Evolutionary conservation across 768 basidiomycete genomes (phyloP), one percentile per base, ranked within the genome.

Genomic region (Wakefieldia striispora): DNA sequence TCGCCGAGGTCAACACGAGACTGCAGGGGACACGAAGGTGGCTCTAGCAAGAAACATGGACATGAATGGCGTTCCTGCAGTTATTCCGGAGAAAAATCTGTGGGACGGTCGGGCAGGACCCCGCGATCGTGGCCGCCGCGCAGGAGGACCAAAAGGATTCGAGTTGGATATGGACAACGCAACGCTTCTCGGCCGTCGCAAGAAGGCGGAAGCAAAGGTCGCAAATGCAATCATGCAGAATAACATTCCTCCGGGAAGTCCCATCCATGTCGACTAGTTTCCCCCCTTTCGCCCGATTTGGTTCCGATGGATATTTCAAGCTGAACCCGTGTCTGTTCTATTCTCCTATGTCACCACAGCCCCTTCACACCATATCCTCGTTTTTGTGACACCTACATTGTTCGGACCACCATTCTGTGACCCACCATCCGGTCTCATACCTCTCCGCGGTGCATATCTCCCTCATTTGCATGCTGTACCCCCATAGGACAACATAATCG

Each of bases 121-220:
- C 50, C 70, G 86, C n/a, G 87, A 88, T 67, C 74, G 65, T 6
- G 81, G 78, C 31, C 64, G 67, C 43, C 61, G 72, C 23, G 24
- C 54, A 23, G 54, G 62, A 43, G 59, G 61, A 21, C 41, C 49
- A 33, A 64, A 51, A 29, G 74, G 64, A 9, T 99, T 99, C 61
- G 91, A 97, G 64, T 78, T 99, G 49, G 88, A 93, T 63, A 70
- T 99, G 45, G 81, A 88, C 58, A 83, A 78, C 50, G 91, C 97
- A 20, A 97, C 95, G 3, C 70, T 98, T 1, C 75, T 97, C 6
- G 92, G 89, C 12, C 71, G 88, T 56, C 71, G 89, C 50, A 75
- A 71, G 52, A 74, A 71, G 20, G 63, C 59, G 7, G 53, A 48
- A 51, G 59, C 17, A 47, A 61, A 34, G 65, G 70, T 27, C 2